Base-by-base conservation (phyloP, 352 stramenopile species). In the Saprolegnia diclina region DNA sequence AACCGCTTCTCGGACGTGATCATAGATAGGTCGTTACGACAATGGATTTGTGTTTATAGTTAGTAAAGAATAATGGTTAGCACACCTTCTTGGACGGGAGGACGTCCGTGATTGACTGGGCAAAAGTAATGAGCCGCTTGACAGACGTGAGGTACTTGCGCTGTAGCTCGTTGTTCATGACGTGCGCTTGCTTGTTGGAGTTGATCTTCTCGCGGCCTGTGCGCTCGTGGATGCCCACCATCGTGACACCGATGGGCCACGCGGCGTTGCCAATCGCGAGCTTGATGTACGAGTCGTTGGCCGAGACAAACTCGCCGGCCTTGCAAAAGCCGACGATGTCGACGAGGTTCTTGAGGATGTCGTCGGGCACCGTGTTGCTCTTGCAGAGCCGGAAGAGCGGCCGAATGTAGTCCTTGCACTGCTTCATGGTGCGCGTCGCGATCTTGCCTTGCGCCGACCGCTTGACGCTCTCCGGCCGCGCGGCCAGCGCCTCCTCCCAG, bases 131-230 rank as follows among this genome's bases (percentile, higher is more conserved):
- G 40, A 99, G 83, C 10, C 96, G 89, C 80, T 99, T 99, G 46
- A 99, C 90, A 19, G 87, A 97, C 50, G 97, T 99, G 62, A 99
- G 87, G 77, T 99, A 99, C 82, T 99, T 99, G 65, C 97, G 85
- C 76, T 97, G 88, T 35, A 92, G 77, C 77, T 99, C 97, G 74
- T 98, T 98, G 89, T 99, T 99, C 97, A 99, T 99, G 62, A 99
- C 95, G 80, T 99, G 97, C 21, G 97, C 97, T 71, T 99, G 95
- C 77, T 99, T 99, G 78, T 97, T 92, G 32, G 89, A 90, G 69
- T 98, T 93, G 76, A 99, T 98, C 76, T 98, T 98, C 59, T 97
- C 91, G 9, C 92, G 87, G 3, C 95, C 96, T 50, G 88, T 94
- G 63, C 95, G 88, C 64, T 98, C 94, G 82, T 99, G 97, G 74